Evolutionary conservation across 2,329 filamentous ascomycete genomes (phyloP).

Genomic region (Colletotrichum sp.): DNA sequence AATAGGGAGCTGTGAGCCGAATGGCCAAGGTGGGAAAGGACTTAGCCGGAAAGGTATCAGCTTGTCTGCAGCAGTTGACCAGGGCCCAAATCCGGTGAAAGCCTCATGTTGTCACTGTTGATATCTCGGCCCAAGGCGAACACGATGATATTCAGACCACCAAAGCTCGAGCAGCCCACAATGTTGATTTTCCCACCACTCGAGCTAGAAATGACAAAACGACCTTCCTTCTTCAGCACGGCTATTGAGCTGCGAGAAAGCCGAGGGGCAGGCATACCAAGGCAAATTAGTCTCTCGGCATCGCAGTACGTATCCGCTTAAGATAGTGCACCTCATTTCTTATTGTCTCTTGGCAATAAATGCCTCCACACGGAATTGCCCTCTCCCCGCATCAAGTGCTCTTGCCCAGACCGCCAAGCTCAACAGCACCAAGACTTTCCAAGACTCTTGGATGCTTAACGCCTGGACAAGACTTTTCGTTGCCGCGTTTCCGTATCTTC

Average conservation of each 20-base stretch:
- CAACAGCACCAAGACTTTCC: neutral
- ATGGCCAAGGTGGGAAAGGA: neutral
- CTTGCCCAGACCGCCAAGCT: neutral
- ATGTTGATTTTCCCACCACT: neutral
- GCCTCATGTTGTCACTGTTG: no score
- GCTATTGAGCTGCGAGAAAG: neutral
- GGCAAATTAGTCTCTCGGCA: neutral
- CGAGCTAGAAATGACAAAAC: neutral
- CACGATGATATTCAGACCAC: neutral
- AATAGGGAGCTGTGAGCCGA: neutral
- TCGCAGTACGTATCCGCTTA: neutral
- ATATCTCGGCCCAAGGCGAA: neutral
- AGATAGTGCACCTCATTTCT: neutral
- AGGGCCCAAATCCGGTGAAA: neutral
- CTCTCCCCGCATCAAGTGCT: neutral
- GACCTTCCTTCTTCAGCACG: slow-evolving; percentile 4
- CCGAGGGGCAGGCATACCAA: neutral
- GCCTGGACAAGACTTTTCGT: neutral
- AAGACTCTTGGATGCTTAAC: neutral
- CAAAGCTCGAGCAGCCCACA: neutral
- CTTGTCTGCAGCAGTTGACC: neutral
- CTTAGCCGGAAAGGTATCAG: neutral
- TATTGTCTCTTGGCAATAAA: slow-evolving; percentile 8
- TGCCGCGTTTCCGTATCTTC: neutral
- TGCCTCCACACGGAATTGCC: neutral